Evolutionary conservation across 2,329 filamentous ascomycete species (phyloP), one percentile per base, ranked within the genome.

Genomic region (Pseudogymnoascus sp.): DNA sequence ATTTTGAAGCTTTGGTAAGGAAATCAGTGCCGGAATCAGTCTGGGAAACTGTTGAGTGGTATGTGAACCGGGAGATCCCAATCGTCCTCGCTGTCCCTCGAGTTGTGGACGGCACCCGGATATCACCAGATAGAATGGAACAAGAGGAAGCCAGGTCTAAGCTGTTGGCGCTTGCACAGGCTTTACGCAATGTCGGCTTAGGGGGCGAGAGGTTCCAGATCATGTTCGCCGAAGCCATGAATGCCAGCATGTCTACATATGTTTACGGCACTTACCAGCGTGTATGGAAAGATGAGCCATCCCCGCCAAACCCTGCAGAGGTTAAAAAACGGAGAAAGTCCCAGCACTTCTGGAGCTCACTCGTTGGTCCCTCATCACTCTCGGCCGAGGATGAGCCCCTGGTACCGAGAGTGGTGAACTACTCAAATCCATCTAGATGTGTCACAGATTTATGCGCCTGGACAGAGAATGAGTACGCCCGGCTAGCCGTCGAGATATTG

Each of bases 141-240:
- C 68, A 73, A 8, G 70, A 74, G 2, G 71, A 66, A 57, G 75
- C 79, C 60, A 75, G 77, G 34, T 73, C 76, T 30, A 78, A 82
- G 57, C 72, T 89, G 52, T 71, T 82, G 28, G 69, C 76, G 38
- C 72, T 89, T 15, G 74, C 88, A 1, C 77, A 80, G 56, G 79
- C 82, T 7, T 73, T 91, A 13, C 75, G 80, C 64, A 77, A 80
- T 52, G 82, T 90, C 19, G 88, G 88, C 0, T 74, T 91, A 15
- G 84, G 84, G 1, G 86, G 85, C 23, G 84, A 88, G 66, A 77
- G 75, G 56, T 88, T 88, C 58, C 85, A 90, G 67, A 79, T 86
- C 28, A 76, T 88, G 34, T 86, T 90, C 67, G 88, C 86, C 13
- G 83, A 87, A 70, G 78, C 87, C 23, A 85, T 90, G 77, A 80